Evolutionary conservation across 176 grass and related monocot genomes (phyloP).

Genomic region (Oryza nivara): DNA sequence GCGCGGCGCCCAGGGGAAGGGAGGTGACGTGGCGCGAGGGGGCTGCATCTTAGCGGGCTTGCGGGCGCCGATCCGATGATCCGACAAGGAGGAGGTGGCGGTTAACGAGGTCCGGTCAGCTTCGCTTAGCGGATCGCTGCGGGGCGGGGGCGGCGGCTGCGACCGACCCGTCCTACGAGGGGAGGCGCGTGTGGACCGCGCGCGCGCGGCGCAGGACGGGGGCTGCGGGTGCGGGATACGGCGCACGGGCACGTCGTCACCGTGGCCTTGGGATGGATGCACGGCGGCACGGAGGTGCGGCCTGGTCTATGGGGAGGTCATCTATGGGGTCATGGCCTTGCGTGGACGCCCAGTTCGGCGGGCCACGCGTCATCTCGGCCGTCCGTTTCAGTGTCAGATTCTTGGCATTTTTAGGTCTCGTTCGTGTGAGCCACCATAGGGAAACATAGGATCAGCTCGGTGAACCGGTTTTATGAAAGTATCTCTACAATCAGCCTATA

Average conservation of each 20-base stretch:
- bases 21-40: slow-evolving; percentile 38
- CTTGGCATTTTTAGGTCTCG: neutral
- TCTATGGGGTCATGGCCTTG: neutral
- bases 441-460: neutral
- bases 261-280: neutral
- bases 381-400: slow-evolving; percentile 36
- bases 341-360: neutral
- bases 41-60: neutral
- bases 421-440: neutral
- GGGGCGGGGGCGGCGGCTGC: too few species aligned
- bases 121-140: neutral
- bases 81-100: slow-evolving; percentile 27
- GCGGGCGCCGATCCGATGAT: slow-evolving; percentile 31
- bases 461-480: neutral
- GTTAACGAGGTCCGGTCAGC: slow-evolving; percentile 26
- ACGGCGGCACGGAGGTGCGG: neutral
- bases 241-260: slow-evolving; percentile 11
- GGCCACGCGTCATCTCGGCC: slow-evolving; percentile 30
- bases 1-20: neutral
- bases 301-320: slow-evolving; percentile 1
- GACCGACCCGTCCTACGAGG: neutral
- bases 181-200: slow-evolving; percentile 44
- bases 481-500: too few species aligned
- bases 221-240: neutral
- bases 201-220: neutral